These are phyloP conservation scores for Daldinia eschscholtzii DNA, from an alignment of 2,329 filamentous ascomycete species.

Conservation along the genomic window DNA sequence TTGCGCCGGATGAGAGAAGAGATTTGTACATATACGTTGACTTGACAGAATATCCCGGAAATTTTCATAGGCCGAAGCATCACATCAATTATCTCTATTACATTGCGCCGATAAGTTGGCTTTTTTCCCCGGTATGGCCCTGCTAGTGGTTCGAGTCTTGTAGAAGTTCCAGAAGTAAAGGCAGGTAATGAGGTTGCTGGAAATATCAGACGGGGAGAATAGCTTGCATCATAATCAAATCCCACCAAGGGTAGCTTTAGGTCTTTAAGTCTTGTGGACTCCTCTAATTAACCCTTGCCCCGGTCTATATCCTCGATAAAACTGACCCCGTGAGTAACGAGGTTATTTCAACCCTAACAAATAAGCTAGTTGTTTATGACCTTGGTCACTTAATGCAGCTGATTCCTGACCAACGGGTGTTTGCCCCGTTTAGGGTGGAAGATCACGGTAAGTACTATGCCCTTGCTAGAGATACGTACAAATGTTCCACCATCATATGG, in stretches of 20 bases:
- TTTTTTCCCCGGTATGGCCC: not conserved
- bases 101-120: not conserved
- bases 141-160: not conserved
- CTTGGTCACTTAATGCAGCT: not conserved
- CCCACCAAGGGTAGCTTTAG: too few relatives aligned
- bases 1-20: not conserved
- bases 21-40: not conserved
- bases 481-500: not conserved
- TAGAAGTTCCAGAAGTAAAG: not conserved
- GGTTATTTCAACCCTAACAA: not conserved
- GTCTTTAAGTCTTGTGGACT: not conserved
- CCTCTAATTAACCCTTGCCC: not conserved
- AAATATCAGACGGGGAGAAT: not conserved
- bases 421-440: not conserved
- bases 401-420: not conserved
- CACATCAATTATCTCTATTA: not conserved
- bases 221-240: not conserved
- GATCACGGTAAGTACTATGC: not conserved
- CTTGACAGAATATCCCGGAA: not conserved
- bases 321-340: not conserved
- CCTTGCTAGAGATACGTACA: not conserved
- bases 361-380: not conserved
- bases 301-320: not conserved
- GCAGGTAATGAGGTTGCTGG: not conserved
- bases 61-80: not conserved